Evolutionary conservation across 306 rosid species (phyloP), one percentile per base, ranked within the genome.

Genomic region (Cicer yamashitae): DNA sequence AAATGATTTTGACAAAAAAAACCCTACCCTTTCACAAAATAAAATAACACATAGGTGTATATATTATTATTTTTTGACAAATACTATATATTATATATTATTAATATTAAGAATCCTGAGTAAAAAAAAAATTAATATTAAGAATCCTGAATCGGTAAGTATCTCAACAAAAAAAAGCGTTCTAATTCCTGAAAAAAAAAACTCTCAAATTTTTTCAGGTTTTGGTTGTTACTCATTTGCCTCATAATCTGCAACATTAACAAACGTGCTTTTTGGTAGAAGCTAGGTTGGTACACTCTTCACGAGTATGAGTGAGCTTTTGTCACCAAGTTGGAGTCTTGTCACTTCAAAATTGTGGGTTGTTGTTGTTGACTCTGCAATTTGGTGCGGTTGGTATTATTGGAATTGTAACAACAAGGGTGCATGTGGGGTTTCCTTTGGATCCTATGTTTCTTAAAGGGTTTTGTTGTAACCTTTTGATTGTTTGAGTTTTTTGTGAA

Each of bases 401-500:
- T 70, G 84, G 82, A 74, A 22, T 77, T 83, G 74, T 71, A 84
- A 74, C 54, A 84, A 65, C 59, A 84, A 61, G 76, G 70, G 91
- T 87, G 89, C 89, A 88, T 89, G 93, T 82, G 87, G 96, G 93
- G 87, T 82, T 88, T 83, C 86, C 51, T 82, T 83, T 81, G 76
- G 85, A 81, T 86, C 86, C 77, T 81, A 79, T 89, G 85, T 81
- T 86, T 62, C 70, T 84, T 80, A 57, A 84, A 84, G 89, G 85
- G 72, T 85, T 82, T n/a, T 44, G 4, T 82, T 82, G 45, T 67
- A 63, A 68, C 43, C 73, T 25, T 25, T 37, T 10, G 34, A 14
- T 71, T 81, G 67, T 77, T 8, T 65, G 18, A 67, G 8, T 77
- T 58, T 81, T 10, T 51, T 74, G 56, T 8, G 67, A 60, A 60